Percentiles rank a stretch among this genome's conserved stretches.
phyloP scores from a whole-genome alignment of 1,139 yeast genomes.

The Protomyces inouyei region DNA sequence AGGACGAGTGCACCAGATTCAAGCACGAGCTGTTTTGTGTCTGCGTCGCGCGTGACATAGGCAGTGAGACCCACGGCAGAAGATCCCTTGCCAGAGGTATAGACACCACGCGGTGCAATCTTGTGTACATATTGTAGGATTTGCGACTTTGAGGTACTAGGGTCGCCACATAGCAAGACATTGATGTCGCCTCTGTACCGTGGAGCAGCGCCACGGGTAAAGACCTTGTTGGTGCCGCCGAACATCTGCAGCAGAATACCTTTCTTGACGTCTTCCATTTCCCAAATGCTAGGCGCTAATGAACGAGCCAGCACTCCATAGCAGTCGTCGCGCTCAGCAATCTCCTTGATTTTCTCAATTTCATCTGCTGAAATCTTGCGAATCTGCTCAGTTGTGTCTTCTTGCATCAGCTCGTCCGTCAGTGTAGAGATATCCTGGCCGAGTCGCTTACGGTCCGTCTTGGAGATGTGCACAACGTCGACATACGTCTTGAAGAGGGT shows the following conservation, averaged over 20 bases:
- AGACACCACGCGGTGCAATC: slow-evolving; percentile 95
- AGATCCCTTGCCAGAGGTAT: slow-evolving; percentile 97
- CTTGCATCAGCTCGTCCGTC: slow-evolving; percentile 52
- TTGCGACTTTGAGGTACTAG: slow-evolving; percentile 95
- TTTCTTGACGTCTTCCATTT: slow-evolving; percentile 92
- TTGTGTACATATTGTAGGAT: slow-evolving; percentile 85
- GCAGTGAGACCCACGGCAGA: slow-evolving; percentile 99
- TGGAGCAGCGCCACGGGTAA: slow-evolving; percentile 74
- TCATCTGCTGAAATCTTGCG: slow-evolving; percentile 68
- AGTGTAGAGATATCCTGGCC: slow-evolving; percentile 73
- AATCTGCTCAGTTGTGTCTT: slow-evolving; percentile 54
- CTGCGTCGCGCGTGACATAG: slow-evolving; percentile 88
- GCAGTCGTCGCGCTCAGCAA: slow-evolving; percentile 65
- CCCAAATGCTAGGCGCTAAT: slow-evolving; percentile 91
- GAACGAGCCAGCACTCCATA: slow-evolving; percentile 88
- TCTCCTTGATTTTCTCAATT: slow-evolving; percentile 55
- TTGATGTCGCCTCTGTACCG: slow-evolving; percentile 94
- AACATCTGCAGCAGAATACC: slow-evolving; percentile 87
- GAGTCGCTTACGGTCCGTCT: slow-evolving; percentile 73
- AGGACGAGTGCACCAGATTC: slow-evolving; percentile 96
- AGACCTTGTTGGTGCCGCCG: slow-evolving; percentile 90
- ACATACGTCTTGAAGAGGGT: slow-evolving; percentile 84
- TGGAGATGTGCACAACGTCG: slow-evolving; percentile 89
- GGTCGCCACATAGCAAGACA: slow-evolving; percentile 90
- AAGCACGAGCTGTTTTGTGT: slow-evolving; percentile 83